Evolutionary conservation across 2,329 filamentous ascomycete genomes (phyloP), one percentile per base, ranked within the genome.

Genomic region (Aureobasidium sp.): DNA sequence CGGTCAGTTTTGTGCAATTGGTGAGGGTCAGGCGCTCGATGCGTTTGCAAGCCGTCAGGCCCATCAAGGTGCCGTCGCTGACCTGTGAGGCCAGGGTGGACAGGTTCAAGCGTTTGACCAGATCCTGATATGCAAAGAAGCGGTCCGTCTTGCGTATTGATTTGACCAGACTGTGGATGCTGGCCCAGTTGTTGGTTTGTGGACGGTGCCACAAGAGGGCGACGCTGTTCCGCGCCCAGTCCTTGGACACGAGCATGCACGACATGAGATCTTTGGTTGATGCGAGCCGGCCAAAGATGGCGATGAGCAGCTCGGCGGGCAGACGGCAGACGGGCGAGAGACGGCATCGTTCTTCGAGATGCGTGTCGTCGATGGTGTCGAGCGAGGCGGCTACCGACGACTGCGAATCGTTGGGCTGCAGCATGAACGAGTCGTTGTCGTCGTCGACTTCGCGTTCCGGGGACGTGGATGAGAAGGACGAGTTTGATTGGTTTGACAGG

Each of bases 161-260:
- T 55, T 79, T 77, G 64, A 90, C 90, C 60, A 98, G 93, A 60
- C 75, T 85, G 63, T 83, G 76, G 62, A 96, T 82, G 65, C 90
- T 90, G 11, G 77, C 71, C 86, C 89, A 96, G 62, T 83, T 88
- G 63, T 86, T 90, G 72, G 93, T 97, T 24, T 88, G 84, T 1
- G 93, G 93, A 34, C 93, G 81, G 69, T 96, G 90, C 93, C 93
- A 98, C 19, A 98, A 78, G 59, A 95, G 79, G 58, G 93, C 91
- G 60, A 97, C 93, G 48, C 87, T 85, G 66, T 96, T 96, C 58
- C 86, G 79, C 24, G 93, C 87, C 93, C 93, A 98, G 58, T 85
- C 82, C 70, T 90, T 90, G 64, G 85, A 96, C n/a, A 95, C 90
- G 59, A 93, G 76, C 87, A 97, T 90, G 70, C 88, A 94, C 70